phyloP scores from a whole-genome alignment of 2,329 filamentous ascomycete species.

The Pseudopithomyces maydicus region DNA sequence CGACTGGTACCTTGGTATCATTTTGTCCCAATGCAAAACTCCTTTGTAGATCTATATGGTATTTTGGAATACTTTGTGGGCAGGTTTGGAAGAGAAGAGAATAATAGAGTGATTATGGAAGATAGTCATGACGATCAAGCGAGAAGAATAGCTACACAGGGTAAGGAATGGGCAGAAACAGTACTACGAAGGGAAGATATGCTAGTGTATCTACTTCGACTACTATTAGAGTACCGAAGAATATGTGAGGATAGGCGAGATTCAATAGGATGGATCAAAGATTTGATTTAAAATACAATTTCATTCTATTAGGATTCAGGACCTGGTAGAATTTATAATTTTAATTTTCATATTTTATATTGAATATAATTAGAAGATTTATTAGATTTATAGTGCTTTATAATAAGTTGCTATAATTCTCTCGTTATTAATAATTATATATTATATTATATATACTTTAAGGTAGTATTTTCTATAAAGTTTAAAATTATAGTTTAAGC shows the following conservation, averaged over 20 bases:
- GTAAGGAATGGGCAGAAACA: slow-evolving; percentile 70
- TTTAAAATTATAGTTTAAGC: too few species aligned
- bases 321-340: too few species aligned
- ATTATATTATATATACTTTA: too few species aligned
- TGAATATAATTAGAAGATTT: too few species aligned
- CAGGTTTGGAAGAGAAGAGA: neutral
- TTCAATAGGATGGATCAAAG: slow-evolving; percentile 44
- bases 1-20: slow-evolving; percentile 75
- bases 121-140: slow-evolving; percentile 60
- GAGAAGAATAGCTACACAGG: slow-evolving; percentile 66
- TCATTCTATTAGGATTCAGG: too few species aligned
- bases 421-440: too few species aligned
- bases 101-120: slow-evolving; percentile 2
- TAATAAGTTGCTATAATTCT: too few species aligned
- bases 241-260: slow-evolving; percentile 50
- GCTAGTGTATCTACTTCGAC: slow-evolving; percentile 69
- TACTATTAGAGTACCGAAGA: slow-evolving; percentile 56
- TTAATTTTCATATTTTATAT: too few species aligned
- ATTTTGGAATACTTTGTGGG: slow-evolving; percentile 74
- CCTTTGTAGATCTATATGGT: slow-evolving; percentile 72
- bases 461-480: too few species aligned
- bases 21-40: slow-evolving; percentile 81
- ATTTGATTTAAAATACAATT: slow-evolving; percentile 11
- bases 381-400: too few species aligned
- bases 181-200: slow-evolving; percentile 75